These are phyloP conservation scores for Ormosia semicastrata DNA, from an alignment of 306 rosid genomes.

Conservation along the genomic window DNA sequence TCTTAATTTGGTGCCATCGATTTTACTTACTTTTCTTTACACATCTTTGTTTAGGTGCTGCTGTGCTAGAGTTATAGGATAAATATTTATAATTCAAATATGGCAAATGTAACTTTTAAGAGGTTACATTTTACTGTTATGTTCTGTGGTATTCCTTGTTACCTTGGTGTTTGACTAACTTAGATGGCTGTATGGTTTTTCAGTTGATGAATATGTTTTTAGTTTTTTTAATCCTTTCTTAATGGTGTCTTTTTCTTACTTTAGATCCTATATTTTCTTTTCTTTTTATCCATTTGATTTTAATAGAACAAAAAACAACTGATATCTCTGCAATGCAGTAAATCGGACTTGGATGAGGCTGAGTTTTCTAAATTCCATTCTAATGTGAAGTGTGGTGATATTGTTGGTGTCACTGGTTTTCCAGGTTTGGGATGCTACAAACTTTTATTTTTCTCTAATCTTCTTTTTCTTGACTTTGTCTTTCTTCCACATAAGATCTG, in stretches of 20 bases:
- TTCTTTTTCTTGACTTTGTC: not conserved
- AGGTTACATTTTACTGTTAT: not conserved
- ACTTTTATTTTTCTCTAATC: not conserved
- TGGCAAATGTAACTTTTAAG: not conserved
- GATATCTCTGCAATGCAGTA: constrained; percentile 41
- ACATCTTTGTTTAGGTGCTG: not conserved
- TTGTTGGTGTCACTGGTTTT: constrained; percentile 65
- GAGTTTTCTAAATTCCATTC: constrained; percentile 64
- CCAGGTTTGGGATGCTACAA: constrained; percentile 42
- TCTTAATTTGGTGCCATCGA: not conserved
- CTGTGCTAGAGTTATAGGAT: not conserved
- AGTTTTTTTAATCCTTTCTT: not conserved
- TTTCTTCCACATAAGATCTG: not conserved
- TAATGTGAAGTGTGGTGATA: constrained; percentile 68
- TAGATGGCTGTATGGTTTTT: not conserved
- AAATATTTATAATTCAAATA: not conserved
- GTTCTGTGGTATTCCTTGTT: not conserved
- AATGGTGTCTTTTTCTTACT: not conserved
- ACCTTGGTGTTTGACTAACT: not conserved
- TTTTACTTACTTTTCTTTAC: not conserved
- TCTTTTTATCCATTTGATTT: not conserved
- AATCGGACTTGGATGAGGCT: constrained; percentile 44
- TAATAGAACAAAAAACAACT: not conserved
- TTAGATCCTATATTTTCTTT: not conserved
- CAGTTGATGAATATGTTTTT: not conserved